Evolutionary conservation across 1,284 basidiomycete species (phyloP), one percentile per base, ranked within the genome.

Genomic region (Rhizopogon parksii): DNA sequence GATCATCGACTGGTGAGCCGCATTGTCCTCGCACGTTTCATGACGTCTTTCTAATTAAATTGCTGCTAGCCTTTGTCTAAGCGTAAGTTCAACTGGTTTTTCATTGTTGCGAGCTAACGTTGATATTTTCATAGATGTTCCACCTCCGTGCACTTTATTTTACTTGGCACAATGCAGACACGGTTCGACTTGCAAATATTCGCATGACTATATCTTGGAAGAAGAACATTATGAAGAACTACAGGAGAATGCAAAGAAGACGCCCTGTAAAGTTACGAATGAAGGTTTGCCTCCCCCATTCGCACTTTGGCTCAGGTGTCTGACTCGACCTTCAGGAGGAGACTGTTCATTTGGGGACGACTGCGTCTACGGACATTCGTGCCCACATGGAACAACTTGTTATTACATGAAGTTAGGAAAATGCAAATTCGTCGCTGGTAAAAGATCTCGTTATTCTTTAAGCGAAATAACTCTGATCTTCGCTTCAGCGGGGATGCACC

Each of bases 351-450:
- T 76, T 69, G 82, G 77, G 11, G 78, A 81, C 47, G 68, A 71
- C 6, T 84, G 81, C 59, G 78, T 74, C 54, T 81, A 81, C 63
- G 82, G 81, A 4, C 82, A 84, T 62, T 60, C 68, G 45, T 84
- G 82, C 55, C 76, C 78, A 17, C 60, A 67, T 50, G 68, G 65
- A 27, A 62, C 68, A 3, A 76, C 70, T 17, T 84, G 81, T 63
- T 70, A 69, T 56, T 83, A 70, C 60, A 64, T 74, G 55, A 79
- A 76, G 66, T 66, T 72, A 47, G 75, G 75, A 19, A 76, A 64
- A 53, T 84, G 82, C 63, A 82, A 77, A 62, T 84, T 84, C 60
- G 61, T 69, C 54, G 79, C 75, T 63, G 69, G 82, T 83, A 54
- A 56, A 70, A 69, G 35, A 58, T 53, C 50, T 50, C 39, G 51